Base-by-base conservation (phyloP, 2,329 filamentous ascomycete genomes). In the Fusarium humuli region DNA sequence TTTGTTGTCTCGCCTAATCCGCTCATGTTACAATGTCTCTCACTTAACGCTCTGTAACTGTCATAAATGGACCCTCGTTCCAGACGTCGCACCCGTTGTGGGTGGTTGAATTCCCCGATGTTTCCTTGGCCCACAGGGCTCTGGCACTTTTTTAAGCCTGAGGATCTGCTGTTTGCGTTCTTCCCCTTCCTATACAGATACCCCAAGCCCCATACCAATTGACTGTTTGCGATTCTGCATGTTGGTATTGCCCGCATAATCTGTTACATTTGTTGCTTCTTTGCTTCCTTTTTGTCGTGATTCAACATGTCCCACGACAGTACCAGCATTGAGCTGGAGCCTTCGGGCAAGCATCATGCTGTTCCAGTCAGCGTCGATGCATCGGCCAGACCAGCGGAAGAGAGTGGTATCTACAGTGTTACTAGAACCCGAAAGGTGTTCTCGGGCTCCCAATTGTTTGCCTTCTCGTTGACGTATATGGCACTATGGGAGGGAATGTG, bases 401-500 rank as follows among this genome's bases (percentile, higher is more conserved):
- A 62, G 9, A 41, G 41, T 6, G 64, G 62, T 6, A 62, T 74
- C 6, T 70, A 74, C 45, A 69, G 61, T 46, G 69, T 72, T n/a
- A 74, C 72, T 0, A 57, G 72, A 8, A 74, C 72, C 14, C 69
- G 70, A 1, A 72, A 70, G 6, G 72, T 75, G 8, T 74, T 74
- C 49, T 74, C 72, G 2, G 70, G 70, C 32, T 75, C 70, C 2
- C 72, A 74, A 42, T 52, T 75, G 18, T 74, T 74, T 59, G 72
- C 72, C 13, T 74, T 74, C 45, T 75, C 72, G 1, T 48, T 74
- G 32, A 73, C 72, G 1, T 74, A 74, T 16, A 74, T 74, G 72
- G 57, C 72, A 34, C 23, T 74, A 22, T 74, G 72, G 72, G 72
- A 74, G 23, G 72, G 72, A 20, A 74, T 74, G 70, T 74, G 71